phyloP scores from a whole-genome alignment of 257 asterid species.

The Solanum commersonii region DNA sequence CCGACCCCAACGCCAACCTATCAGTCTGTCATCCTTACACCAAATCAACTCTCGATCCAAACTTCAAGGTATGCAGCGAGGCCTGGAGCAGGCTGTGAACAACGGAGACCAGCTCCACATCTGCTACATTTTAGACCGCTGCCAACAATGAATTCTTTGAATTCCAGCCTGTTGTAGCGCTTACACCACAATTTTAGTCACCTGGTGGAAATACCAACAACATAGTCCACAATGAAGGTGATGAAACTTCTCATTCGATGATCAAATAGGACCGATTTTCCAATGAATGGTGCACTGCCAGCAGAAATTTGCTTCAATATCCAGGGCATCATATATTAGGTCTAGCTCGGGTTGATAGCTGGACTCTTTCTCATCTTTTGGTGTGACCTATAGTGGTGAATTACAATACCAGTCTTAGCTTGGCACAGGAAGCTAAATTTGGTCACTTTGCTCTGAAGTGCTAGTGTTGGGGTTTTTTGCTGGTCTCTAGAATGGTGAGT shows the following conservation, averaged over 20 bases:
- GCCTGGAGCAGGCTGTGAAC: neutral
- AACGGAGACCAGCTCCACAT: slow-evolving; percentile 49
- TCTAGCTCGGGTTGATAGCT: neutral
- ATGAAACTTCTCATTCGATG: neutral
- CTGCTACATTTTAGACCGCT: slow-evolving; percentile 7
- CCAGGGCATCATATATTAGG: neutral
- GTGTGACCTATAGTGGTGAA: neutral
- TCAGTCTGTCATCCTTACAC: neutral
- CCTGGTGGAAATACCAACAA: neutral
- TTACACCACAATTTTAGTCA: neutral
- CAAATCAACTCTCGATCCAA: neutral
- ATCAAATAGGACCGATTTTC: neutral
- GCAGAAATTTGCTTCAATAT: neutral
- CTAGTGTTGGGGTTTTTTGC: neutral
- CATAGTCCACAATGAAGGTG: neutral
- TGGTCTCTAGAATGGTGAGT: neutral
- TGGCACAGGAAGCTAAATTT: neutral
- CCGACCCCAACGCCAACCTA: neutral
- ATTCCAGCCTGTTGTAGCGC: neutral
- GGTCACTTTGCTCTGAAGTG: neutral
- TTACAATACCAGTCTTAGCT: neutral
- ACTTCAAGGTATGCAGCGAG: neutral
- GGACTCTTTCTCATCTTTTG: neutral
- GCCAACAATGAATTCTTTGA: neutral
- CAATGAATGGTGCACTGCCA: neutral